phyloP scores from a whole-genome alignment of 2,329 filamentous ascomycete species.

The Hypoxylon sp. region DNA sequence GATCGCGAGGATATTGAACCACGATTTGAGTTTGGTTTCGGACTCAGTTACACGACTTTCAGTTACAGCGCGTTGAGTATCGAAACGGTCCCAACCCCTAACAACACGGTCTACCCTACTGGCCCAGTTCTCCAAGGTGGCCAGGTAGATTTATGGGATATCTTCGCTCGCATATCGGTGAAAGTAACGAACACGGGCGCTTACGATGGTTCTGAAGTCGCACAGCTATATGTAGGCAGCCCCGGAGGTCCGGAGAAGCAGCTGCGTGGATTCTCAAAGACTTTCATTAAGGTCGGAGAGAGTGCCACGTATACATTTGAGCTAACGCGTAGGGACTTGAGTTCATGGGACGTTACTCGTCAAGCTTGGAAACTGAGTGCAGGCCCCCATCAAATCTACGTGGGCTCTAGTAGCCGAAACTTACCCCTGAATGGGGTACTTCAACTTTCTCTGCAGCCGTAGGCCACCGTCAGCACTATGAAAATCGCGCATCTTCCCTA shows the following conservation, averaged over 20 bases:
- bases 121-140: slow-evolving; percentile 65
- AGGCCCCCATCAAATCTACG: slow-evolving; percentile 2
- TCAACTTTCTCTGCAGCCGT: neutral
- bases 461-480: neutral
- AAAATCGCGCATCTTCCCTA: neutral
- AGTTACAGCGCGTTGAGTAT: slow-evolving; percentile 55
- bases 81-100: slow-evolving; percentile 60
- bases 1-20: slow-evolving; percentile 72
- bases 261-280: slow-evolving; percentile 68
- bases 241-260: slow-evolving; percentile 61
- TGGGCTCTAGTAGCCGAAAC: neutral
- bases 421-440: neutral
- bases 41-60: slow-evolving; percentile 68
- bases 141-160: slow-evolving; percentile 68
- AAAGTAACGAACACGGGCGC: slow-evolving; percentile 67
- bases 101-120: slow-evolving; percentile 37
- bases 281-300: slow-evolving; percentile 60
- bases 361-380: slow-evolving; percentile 56
- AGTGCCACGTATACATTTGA: slow-evolving; percentile 60
- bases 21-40: slow-evolving; percentile 76
- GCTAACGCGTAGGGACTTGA: slow-evolving; percentile 64
- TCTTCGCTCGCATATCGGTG: slow-evolving; percentile 63
- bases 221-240: slow-evolving; percentile 70
- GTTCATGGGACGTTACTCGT: slow-evolving; percentile 61
- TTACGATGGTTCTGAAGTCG: slow-evolving; percentile 64